Conservation (phyloP, 495 filamentous ascomycete genomes). For the Aspergillus hancockii region DNA sequence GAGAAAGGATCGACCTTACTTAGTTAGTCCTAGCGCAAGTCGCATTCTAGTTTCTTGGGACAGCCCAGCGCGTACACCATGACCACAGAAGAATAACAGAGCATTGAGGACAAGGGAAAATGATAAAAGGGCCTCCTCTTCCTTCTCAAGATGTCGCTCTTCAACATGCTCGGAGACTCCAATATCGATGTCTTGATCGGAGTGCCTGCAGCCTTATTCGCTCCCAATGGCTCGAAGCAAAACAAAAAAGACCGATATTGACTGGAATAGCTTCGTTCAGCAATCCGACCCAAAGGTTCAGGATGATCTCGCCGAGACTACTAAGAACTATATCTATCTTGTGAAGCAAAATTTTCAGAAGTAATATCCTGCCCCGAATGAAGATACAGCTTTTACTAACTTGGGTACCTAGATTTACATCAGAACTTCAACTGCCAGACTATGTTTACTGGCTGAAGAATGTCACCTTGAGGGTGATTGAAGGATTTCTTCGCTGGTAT, state of each 20-base stretch:
- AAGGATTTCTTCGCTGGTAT: conserved; percentile 18
- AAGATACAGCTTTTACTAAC: neutral
- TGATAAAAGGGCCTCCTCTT: no score
- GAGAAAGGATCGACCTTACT: neutral
- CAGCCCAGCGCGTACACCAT: no score
- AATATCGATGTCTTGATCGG: neutral
- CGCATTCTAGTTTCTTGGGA: neutral
- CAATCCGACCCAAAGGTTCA: conserved; percentile 12
- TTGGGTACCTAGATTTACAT: conserved; percentile 1
- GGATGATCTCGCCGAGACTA: conserved; percentile 3
- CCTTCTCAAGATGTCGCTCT: no score
- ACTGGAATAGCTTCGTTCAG: conserved; percentile 16
- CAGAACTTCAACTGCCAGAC: conserved; percentile 7
- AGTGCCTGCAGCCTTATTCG: no score
- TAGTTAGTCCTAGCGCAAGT: neutral
- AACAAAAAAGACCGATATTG: neutral
- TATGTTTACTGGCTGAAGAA: conserved; percentile 12
- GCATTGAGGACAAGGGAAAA: no score
- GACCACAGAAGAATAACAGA: no score
- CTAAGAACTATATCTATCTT: conserved; percentile 2
- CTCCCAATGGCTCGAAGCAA: neutral
- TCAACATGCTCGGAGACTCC: neutral
- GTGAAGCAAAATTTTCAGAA: conserved; percentile 6
- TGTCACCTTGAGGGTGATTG: conserved; percentile 11
- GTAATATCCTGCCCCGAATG: neutral